Conservation (phyloP, 257 asterid genomes). For the Plantago ovata region DNA sequence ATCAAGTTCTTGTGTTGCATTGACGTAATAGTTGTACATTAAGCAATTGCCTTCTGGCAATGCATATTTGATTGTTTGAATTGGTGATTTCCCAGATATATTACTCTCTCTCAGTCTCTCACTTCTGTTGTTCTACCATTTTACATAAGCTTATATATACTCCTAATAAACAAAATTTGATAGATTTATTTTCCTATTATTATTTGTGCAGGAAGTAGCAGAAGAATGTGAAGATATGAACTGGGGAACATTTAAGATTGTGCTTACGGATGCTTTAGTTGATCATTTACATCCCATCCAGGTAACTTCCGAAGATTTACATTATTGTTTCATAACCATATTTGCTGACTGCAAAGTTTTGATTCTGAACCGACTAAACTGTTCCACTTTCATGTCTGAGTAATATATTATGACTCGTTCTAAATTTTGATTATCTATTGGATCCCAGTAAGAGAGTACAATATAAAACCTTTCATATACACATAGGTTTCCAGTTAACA, state of each 20-base stretch:
- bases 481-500: too few relatives aligned
- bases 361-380: not conserved
- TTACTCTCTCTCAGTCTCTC: too few relatives aligned
- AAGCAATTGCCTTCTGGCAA: not conserved
- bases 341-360: too few relatives aligned
- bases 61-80: not conserved
- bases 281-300: conserved; percentile 89
- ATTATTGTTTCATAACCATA: conserved; percentile 2
- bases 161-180: too few relatives aligned
- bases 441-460: too few relatives aligned
- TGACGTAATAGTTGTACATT: not conserved
- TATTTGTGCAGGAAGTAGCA: conserved; percentile 65
- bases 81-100: too few relatives aligned
- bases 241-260: conserved; percentile 85
- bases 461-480: too few relatives aligned
- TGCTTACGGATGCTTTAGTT: conserved; percentile 78
- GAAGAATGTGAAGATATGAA: conserved; percentile 81
- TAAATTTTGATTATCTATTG: too few relatives aligned
- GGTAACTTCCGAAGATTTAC: conserved; percentile 41
- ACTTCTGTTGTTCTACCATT: conserved; percentile 2
- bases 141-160: too few relatives aligned
- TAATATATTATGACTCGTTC: too few relatives aligned
- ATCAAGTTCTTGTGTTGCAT: too few relatives aligned
- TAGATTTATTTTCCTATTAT: conserved; percentile 10
- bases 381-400: not conserved